Evolutionary conservation across 225 moss, liverwort and hornwort species (phyloP), one percentile per base, ranked within the genome.

Genomic region (Pleurozium schreberi): DNA sequence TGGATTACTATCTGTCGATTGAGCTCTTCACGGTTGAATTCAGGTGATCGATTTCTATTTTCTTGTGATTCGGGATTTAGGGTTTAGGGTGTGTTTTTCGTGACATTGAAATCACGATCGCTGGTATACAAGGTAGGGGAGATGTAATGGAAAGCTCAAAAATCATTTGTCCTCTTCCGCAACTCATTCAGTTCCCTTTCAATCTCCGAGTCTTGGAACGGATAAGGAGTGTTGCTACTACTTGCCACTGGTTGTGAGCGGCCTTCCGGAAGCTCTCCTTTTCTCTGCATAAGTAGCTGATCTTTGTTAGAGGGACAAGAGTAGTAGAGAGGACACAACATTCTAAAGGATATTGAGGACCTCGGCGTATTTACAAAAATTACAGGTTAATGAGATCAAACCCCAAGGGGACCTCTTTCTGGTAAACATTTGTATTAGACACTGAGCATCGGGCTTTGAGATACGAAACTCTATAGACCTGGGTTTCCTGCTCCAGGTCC

Each of bases 191-290:
- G 47, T 71, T 95, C 95, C 91, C 84, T 93, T 77, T 95, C 95
- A 91, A 95, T 93, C 91, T 95, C 95, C 20, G 91, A 94, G 86
- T 95, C 93, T 90, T 93, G 89, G 36, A 95, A 95, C 38, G 95
- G 95, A 58, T 94, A 94, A 50, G 91, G 89, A 69, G 87, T 92
- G 67, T 77, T 92, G 91, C 92, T 93, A 82, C 91, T 95, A 62
- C 87, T 91, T 85, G 93, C 70, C 84, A 90, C 93, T 84, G 95
- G 87, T 82, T 93, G 94, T 58, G 98, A 88, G 61, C 98, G 96
- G 60, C 98, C 98, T 87, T 95, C 97, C 33, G 98, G 98, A 36
- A 97, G 90, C 89, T 97, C 97, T 86, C 93, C 97, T 87, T 95
- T 92, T 84, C 93, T 95, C 97, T 96, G 97, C 89, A 88, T 82